Evolutionary conservation across 148 eudicot genomes (phyloP).

Genomic region (Linanthus parryae): DNA sequence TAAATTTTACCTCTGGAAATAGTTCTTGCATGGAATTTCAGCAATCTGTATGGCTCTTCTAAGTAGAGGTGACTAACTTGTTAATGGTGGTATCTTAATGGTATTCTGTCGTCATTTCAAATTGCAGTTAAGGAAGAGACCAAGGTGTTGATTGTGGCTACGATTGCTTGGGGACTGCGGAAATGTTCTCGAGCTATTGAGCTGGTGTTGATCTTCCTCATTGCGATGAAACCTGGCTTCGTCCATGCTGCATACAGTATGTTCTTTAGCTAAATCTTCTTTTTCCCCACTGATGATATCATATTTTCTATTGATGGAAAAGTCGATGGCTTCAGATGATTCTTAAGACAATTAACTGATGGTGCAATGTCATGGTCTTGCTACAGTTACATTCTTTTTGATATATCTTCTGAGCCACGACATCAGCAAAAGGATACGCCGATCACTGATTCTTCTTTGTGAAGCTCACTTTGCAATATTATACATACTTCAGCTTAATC

Average conservation of each 20-base stretch:
- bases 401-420: conserved; percentile 77
- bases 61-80: too few relatives aligned
- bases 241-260: conserved; percentile 84
- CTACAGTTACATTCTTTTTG: conserved; percentile 96
- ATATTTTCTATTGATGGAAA: background rate
- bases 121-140: conserved; percentile 85
- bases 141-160: conserved; percentile 90
- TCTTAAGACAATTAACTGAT: conserved; percentile 8
- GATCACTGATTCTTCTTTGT: conserved; percentile 76
- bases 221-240: conserved; percentile 93
- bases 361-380: conserved; percentile 13
- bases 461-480: conserved; percentile 91
- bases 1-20: too few relatives aligned
- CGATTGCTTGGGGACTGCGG: conserved; percentile 95
- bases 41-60: too few relatives aligned
- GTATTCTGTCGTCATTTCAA: too few relatives aligned
- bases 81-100: too few relatives aligned
- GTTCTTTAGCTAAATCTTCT: conserved; percentile 15
- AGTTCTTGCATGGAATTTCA: too few relatives aligned
- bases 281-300: background rate
- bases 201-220: conserved; percentile 78
- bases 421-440: conserved; percentile 58
- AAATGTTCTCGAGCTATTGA: conserved; percentile 88
- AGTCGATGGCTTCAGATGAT: conserved; percentile 2
- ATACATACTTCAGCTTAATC: conserved; percentile 76